A percentile compares a stretch with the other conserved stretches of the same genome.
Conservation (phyloP, 179 eudicot genomes). For the Carnegiea gigantea region DNA sequence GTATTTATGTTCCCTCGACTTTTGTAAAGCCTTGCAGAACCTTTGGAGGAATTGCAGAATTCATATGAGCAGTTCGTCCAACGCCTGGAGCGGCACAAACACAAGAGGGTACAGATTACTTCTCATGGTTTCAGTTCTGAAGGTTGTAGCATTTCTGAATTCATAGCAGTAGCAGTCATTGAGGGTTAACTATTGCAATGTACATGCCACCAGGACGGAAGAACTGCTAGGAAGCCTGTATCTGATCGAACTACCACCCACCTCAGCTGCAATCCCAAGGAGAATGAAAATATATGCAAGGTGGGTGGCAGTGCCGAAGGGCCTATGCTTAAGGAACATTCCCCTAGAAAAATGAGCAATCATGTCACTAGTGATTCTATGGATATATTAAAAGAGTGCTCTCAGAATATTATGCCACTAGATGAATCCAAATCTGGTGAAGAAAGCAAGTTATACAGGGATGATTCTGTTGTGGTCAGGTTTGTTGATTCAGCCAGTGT, state of each 20-base stretch:
- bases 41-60: conserved; percentile 73
- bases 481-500: conserved; percentile 77
- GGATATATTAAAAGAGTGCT: conserved; percentile 12
- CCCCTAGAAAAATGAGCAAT: conserved; percentile 8
- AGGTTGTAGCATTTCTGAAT: not conserved
- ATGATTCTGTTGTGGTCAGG: conserved; percentile 53
- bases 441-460: conserved; percentile 37
- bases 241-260: conserved; percentile 26
- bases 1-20: conserved; percentile 20
- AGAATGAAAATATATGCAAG: conserved; percentile 27
- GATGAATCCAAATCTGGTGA: conserved; percentile 29
- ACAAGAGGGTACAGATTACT: conserved; percentile 59
- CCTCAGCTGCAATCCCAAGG: conserved; percentile 22
- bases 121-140: conserved; percentile 10
- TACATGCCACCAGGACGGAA: conserved; percentile 51
- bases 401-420: conserved; percentile 19
- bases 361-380: conserved; percentile 13
- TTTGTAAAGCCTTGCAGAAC: conserved; percentile 84
- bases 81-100: conserved; percentile 61
- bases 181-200: not conserved
- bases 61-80: conserved; percentile 77
- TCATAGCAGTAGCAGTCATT: not conserved
- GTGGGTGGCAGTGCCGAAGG: conserved; percentile 20
- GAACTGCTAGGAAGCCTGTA: conserved; percentile 35
- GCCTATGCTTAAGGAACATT: conserved; percentile 21